These are phyloP conservation scores for Dimocarpus longan DNA, from an alignment of 345 rosid species.

Conservation along the genomic window DNA sequence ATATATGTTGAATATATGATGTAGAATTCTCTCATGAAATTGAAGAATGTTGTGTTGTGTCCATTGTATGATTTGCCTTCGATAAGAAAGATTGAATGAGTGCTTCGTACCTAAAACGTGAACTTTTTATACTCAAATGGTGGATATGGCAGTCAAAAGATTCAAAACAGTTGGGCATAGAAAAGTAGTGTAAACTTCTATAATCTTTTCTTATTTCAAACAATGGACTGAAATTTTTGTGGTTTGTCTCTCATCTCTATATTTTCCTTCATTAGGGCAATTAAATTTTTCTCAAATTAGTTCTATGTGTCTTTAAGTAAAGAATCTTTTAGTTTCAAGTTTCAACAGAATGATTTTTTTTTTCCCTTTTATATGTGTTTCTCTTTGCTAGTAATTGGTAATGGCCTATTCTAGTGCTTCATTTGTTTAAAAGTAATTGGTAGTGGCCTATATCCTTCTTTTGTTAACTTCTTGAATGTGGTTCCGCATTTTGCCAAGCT, in stretches of 20 bases:
- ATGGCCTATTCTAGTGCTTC: not conserved
- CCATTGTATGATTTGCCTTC: not conserved
- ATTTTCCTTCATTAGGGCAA: not conserved
- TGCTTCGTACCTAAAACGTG: not conserved
- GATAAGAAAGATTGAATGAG: not conserved
- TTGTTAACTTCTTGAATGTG: not conserved
- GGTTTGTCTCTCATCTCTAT: not conserved
- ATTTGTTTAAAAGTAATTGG: not conserved
- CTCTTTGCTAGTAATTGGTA: not conserved
- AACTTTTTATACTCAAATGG: not conserved
- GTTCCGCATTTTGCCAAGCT: not conserved
- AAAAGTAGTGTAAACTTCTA: not conserved
- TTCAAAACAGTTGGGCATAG: not conserved
- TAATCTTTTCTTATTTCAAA: not conserved
- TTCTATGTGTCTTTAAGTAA: slow-evolving; percentile 5
- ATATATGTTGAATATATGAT: not conserved
- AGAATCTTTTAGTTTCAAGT: slow-evolving; percentile 1
- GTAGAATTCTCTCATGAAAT: not conserved
- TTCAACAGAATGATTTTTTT: not conserved
- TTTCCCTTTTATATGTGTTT: not conserved
- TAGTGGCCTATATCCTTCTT: not conserved
- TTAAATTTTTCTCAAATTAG: not conserved
- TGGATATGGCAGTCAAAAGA: not conserved
- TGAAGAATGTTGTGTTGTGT: not conserved
- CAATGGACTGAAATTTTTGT: not conserved